Base-by-base conservation (phyloP, 768 basidiomycete species). In the Suillus discolor region DNA sequence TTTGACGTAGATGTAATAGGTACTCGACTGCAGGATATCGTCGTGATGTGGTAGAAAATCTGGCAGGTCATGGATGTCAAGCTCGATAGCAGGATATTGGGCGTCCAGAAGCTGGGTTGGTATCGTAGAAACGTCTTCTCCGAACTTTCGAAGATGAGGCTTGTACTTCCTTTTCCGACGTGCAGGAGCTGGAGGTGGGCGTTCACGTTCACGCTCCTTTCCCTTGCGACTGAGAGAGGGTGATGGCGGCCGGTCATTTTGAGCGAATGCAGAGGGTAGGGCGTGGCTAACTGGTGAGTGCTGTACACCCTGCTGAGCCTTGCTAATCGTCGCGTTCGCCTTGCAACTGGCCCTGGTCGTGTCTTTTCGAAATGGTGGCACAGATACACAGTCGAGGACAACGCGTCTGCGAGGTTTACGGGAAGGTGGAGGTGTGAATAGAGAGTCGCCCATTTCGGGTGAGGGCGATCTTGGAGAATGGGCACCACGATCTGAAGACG, bases 381-480 rank as follows among this genome's bases (percentile, higher is more conserved):
- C 72, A 6, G 65, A 64, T 8, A 78, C 6, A 61, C 71, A 55
- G 54, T 70, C 66, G 3, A 77, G 38, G 41, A 66, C 5, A 7
- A 53, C 1, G 16, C 68, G 67, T 3, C 62, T 23, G 1, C 66
- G 75, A 60, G 41, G 66, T 57, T 54, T 69, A 8, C 63, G 39
- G 7, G 47, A 64, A 4, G 71, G 69, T 15, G 75, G 73, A 31
- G 76, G 77, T 0, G 75, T 77, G 57, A 77, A 77, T 49, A 78
- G 73, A 12, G 72, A 75, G 9, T 59, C 66, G 25, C 71, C 62
- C 3, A 6, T 51, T 28, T 53, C 61, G 23, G 68, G 57, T 20
- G 54, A 47, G 5, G 68, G 57, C 6, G 76, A 59, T 49, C 49
- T 51, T 25, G 65, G 64, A 18, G 2, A 39, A 16, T 16, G 13